Percentiles rank a stretch among this genome's conserved stretches.
phyloP scores from a whole-genome alignment of 306 rosid genomes.

The Hylodesmum podocarpum region DNA sequence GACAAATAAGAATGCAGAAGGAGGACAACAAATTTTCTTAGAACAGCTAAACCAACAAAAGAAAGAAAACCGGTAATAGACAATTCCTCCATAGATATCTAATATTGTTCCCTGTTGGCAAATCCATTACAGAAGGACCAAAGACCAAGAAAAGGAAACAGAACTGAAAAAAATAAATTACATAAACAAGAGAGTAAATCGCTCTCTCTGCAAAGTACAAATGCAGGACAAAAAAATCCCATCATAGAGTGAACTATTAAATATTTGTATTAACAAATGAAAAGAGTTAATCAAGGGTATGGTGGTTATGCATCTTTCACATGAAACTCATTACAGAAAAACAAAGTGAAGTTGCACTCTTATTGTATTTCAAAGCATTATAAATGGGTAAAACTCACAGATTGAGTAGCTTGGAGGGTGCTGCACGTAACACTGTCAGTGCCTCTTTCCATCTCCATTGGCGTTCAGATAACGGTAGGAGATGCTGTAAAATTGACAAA shows the following conservation, averaged over 20 bases:
- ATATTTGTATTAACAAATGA: not conserved
- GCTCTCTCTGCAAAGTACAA: not conserved
- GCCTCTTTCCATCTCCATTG: conserved; percentile 99
- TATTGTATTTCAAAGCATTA: not conserved
- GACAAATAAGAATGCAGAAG: not conserved
- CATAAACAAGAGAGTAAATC: not conserved
- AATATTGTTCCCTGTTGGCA: not conserved
- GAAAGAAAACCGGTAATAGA: not conserved
- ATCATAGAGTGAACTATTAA: not conserved
- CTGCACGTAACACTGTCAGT: conserved; percentile 85
- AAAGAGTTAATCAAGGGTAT: not conserved
- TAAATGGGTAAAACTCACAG: conserved; percentile 61
- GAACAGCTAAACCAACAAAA: not conserved
- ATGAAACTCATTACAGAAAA: not conserved
- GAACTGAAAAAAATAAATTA: not conserved
- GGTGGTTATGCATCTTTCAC: not conserved
- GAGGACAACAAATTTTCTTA: not conserved
- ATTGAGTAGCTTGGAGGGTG: conserved; percentile 93
- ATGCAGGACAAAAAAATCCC: conserved; percentile 10
- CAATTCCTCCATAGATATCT: not conserved
- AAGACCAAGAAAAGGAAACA: conserved; percentile 11
- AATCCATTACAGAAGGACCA: not conserved
- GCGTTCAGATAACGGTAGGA: conserved; percentile 88
- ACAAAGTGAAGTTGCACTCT: not conserved
- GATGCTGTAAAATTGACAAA: conserved; percentile 92